Conservation (phyloP, 257 asterid genomes). For the Nemophila menziesii region DNA sequence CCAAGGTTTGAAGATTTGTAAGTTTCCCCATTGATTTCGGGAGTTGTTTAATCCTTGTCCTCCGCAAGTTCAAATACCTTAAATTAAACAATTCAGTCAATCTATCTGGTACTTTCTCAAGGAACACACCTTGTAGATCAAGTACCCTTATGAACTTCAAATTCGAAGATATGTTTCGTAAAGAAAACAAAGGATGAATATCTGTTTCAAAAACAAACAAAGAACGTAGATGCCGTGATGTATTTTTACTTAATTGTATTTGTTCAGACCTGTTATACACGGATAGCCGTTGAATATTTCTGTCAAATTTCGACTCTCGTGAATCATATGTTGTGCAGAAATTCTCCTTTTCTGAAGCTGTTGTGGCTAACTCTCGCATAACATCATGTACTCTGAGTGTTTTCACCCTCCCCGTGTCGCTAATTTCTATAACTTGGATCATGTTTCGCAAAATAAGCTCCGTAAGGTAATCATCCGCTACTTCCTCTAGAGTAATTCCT, state of each 20-base stretch:
- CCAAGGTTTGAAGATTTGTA: slow-evolving; percentile 15
- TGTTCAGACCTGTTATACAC: background rate
- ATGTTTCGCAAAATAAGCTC: slow-evolving; percentile 21
- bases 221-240: background rate
- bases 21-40: slow-evolving; percentile 19
- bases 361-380: slow-evolving; percentile 12
- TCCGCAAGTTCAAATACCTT: slow-evolving; percentile 27
- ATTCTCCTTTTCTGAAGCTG: slow-evolving; percentile 8
- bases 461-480: slow-evolving; percentile 13
- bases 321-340: slow-evolving; percentile 6
- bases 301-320: slow-evolving; percentile 8
- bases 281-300: background rate
- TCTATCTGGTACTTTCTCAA: slow-evolving; percentile 17
- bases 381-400: slow-evolving; percentile 12
- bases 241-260: no score
- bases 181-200: background rate
- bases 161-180: background rate
- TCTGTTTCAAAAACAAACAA: background rate
- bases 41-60: slow-evolving; percentile 28
- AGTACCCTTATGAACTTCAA: slow-evolving; percentile 17
- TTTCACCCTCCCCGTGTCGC: slow-evolving; percentile 8
- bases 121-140: slow-evolving; percentile 20
- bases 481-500: slow-evolving; percentile 13
- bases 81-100: slow-evolving; percentile 21
- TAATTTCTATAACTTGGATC: slow-evolving; percentile 8